Evolutionary conservation across 805 yeast genomes (phyloP).

Genomic region (Kluyveromyces wickerhamii): DNA sequence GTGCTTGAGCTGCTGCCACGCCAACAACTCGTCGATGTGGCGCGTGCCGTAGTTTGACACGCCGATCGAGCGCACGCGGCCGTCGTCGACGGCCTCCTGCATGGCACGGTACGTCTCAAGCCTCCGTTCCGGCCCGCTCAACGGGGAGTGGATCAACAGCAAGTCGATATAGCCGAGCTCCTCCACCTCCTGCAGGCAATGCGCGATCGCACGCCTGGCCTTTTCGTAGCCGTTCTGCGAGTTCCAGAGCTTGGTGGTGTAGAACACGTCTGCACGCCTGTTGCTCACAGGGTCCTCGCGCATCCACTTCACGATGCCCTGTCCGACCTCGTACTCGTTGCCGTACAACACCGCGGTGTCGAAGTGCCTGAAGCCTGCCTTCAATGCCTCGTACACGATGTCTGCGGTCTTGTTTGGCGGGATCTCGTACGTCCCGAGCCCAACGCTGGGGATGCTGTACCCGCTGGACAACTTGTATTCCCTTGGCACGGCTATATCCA

Average conservation of each 20-base stretch:
- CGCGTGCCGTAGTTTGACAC: conserved; percentile 64
- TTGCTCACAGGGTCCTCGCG: conserved; percentile 36
- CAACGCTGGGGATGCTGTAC: conserved; percentile 45
- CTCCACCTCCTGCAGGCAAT: conserved; percentile 44
- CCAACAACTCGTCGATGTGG: conserved; percentile 53
- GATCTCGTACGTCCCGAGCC: conserved; percentile 45
- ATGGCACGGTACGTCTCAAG: conserved; percentile 62
- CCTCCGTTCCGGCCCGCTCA: conserved; percentile 39
- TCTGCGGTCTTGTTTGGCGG: conserved; percentile 33
- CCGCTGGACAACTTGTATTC: conserved; percentile 46
- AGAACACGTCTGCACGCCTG: conserved; percentile 45
- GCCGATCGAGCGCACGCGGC: conserved; percentile 59
- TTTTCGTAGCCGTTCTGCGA: conserved; percentile 49
- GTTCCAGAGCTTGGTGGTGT: conserved; percentile 73
- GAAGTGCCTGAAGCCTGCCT: conserved; percentile 63
- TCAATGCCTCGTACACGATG: conserved; percentile 49
- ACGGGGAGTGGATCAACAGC: conserved; percentile 60
- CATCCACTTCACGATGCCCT: conserved; percentile 49
- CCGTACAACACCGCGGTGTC: conserved; percentile 65
- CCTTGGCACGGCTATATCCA: conserved; percentile 15
- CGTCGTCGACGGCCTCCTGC: conserved; percentile 60
- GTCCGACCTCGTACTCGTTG: conserved; percentile 55
- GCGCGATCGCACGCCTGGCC: conserved; percentile 51
- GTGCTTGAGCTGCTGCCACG: conserved; percentile 44
- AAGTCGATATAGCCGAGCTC: conserved; percentile 64